Evolutionary conservation across 2,329 filamentous ascomycete genomes (phyloP).

Genomic region (Nannizzia gypsea): DNA sequence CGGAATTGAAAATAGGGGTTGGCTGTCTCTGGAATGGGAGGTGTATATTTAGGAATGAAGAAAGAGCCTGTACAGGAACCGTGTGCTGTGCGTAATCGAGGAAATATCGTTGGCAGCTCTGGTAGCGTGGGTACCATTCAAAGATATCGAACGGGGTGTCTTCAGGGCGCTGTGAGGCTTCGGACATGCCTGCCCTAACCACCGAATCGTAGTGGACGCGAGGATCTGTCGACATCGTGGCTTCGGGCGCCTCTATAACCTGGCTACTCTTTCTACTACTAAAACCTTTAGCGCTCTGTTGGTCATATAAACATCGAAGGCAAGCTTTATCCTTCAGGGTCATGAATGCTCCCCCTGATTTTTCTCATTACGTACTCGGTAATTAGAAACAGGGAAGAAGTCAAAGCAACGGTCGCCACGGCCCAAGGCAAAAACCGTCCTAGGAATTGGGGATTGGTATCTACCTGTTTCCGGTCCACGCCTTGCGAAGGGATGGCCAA

Average conservation of each 20-base stretch:
- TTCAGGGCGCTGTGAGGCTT: constrained; percentile 26
- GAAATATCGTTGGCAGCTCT: constrained; percentile 83
- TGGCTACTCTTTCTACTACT: constrained; percentile 1
- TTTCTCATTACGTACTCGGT: neutral
- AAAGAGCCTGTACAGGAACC: constrained; percentile 70
- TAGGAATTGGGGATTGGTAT: neutral
- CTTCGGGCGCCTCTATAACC: neutral
- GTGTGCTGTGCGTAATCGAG: constrained; percentile 82
- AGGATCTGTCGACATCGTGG: constrained; percentile 9
- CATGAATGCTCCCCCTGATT: neutral
- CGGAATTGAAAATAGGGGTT: constrained; percentile 38
- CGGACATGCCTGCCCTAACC: constrained; percentile 28
- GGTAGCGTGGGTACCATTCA: constrained; percentile 84
- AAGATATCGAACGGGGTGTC: constrained; percentile 52
- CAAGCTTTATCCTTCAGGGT: neutral
- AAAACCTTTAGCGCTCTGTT: constrained; percentile 4
- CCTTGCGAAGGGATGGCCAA: constrained; percentile 4
- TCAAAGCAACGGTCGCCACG: constrained; percentile 3
- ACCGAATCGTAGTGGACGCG: constrained; percentile 25
- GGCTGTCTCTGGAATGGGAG: constrained; percentile 66
- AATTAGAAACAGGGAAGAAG: neutral
- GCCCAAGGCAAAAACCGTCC: neutral
- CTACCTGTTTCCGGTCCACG: constrained; percentile 2
- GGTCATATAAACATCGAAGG: neutral
- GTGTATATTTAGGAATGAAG: constrained; percentile 81